Evolutionary conservation across 139 green algal species (phyloP).

Genomic region (Tetraselmis striata): DNA sequence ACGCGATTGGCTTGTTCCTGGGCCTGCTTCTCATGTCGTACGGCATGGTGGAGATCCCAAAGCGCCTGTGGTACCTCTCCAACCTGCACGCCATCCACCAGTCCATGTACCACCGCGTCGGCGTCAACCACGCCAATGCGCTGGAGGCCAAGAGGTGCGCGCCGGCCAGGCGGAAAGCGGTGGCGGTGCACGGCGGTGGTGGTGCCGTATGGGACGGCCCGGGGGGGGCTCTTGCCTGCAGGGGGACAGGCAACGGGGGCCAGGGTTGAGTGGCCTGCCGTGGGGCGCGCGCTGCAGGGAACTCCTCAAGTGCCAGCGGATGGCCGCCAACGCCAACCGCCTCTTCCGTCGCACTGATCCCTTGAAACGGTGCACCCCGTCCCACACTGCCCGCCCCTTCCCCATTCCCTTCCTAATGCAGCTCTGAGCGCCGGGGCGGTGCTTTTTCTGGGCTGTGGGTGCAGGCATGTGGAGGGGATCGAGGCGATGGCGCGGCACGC

Average conservation of each 20-base stretch:
- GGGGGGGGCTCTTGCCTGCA: too few species aligned
- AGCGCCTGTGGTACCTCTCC: conserved; percentile 38
- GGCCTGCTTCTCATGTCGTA: conserved; percentile 57
- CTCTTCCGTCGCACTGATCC: neutral
- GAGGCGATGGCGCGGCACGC: neutral
- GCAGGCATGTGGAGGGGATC: neutral
- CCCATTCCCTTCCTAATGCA: too few species aligned
- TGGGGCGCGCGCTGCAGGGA: neutral
- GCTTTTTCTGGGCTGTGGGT: too few species aligned
- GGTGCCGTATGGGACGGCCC: too few species aligned
- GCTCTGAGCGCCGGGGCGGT: too few species aligned
- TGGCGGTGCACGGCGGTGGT: too few species aligned
- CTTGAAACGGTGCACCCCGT: too few species aligned
- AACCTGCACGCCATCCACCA: conserved; percentile 21
- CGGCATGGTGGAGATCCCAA: conserved; percentile 54
- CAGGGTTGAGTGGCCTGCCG: neutral
- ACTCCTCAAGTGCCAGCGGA: neutral
- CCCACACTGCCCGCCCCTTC: too few species aligned
- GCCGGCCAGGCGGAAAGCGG: too few species aligned
- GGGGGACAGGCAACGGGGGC: too few species aligned
- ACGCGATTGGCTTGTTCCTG: neutral
- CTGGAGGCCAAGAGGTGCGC: neutral
- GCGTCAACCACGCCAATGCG: conserved; percentile 8
- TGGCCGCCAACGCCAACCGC: neutral
- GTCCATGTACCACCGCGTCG: conserved; percentile 33